A percentile compares a stretch with the other conserved stretches of the same genome.
phyloP scores from a whole-genome alignment of 768 basidiomycete species.

The Tulasnella sp. region DNA sequence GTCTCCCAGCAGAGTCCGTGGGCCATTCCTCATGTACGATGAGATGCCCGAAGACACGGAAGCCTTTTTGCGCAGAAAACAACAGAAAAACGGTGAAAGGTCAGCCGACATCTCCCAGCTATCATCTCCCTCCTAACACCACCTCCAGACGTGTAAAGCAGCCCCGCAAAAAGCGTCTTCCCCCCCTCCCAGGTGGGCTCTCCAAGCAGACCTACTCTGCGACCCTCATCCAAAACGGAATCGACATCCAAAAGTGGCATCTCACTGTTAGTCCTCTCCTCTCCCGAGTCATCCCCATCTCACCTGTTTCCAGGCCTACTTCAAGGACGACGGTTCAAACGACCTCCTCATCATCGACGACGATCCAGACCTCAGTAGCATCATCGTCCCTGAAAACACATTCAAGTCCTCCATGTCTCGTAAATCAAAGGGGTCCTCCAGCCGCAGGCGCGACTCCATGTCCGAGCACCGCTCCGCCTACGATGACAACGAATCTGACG shows the following conservation, averaged over 20 bases:
- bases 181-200: conserved; percentile 14
- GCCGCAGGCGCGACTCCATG: conserved; percentile 5
- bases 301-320: conserved; percentile 8
- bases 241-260: conserved; percentile 15
- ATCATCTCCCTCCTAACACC: not conserved
- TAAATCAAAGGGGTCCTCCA: conserved; percentile 10
- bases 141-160: conserved; percentile 9
- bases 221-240: conserved; percentile 11
- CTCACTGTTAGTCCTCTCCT: not conserved
- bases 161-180: conserved; percentile 16
- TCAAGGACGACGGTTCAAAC: conserved; percentile 6
- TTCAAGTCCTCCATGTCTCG: conserved; percentile 13
- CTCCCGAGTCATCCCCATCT: not conserved
- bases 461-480: not conserved
- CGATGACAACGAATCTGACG: not conserved
- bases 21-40: conserved; percentile 16
- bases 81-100: conserved; percentile 12
- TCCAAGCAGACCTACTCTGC: conserved; percentile 16
- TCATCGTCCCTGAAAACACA: conserved; percentile 10
- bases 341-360: conserved; percentile 7
- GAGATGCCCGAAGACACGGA: conserved; percentile 15
- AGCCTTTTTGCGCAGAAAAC: conserved; percentile 6
- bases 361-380: conserved; percentile 1
- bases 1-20: conserved; percentile 8
- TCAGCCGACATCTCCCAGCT: not conserved